A percentile compares a stretch with the other conserved stretches of the same genome.
Conservation (phyloP, 768 basidiomycete genomes). For the Tylopilus plumbeoviolaceoides region DNA sequence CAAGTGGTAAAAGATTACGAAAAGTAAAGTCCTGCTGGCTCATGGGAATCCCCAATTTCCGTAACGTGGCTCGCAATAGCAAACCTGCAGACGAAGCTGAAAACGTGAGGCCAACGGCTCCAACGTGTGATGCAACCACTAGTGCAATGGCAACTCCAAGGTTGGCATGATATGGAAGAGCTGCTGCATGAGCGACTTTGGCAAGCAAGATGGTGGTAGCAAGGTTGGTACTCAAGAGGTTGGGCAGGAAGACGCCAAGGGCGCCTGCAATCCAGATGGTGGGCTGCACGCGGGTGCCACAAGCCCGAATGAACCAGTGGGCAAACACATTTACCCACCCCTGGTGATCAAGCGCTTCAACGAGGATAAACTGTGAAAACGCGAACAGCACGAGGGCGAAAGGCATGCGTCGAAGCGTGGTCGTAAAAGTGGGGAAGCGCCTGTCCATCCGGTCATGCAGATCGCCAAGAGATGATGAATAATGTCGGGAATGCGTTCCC, state of each 20-base stretch:
- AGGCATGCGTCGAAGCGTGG: constrained; percentile 65
- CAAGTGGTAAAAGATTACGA: constrained; percentile 60
- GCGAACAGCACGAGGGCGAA: constrained; percentile 86
- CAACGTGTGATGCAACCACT: constrained; percentile 59
- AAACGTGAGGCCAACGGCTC: constrained; percentile 87
- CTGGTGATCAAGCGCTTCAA: constrained; percentile 73
- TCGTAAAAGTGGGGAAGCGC: constrained; percentile 72
- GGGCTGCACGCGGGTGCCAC: constrained; percentile 38
- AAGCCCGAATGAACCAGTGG: constrained; percentile 53
- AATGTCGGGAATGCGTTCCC: background rate
- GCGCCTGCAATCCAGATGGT: constrained; percentile 66
- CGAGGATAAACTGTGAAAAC: constrained; percentile 80
- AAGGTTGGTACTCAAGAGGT: constrained; percentile 41
- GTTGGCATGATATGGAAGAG: constrained; percentile 27
- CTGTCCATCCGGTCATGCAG: constrained; percentile 6
- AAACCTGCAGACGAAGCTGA: constrained; percentile 86
- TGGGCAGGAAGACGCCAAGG: constrained; percentile 70
- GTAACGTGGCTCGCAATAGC: constrained; percentile 73
- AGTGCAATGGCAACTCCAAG: constrained; percentile 52
- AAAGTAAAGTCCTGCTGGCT: constrained; percentile 58
- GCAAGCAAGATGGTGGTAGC: constrained; percentile 71
- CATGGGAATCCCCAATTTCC: constrained; percentile 64
- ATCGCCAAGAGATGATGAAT: background rate
- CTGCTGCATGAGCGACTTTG: constrained; percentile 50
- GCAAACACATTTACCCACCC: constrained; percentile 90